These are phyloP conservation scores for Pleurozium schreberi DNA, from an alignment of 225 moss, liverwort and hornwort genomes.

Conservation along the genomic window DNA sequence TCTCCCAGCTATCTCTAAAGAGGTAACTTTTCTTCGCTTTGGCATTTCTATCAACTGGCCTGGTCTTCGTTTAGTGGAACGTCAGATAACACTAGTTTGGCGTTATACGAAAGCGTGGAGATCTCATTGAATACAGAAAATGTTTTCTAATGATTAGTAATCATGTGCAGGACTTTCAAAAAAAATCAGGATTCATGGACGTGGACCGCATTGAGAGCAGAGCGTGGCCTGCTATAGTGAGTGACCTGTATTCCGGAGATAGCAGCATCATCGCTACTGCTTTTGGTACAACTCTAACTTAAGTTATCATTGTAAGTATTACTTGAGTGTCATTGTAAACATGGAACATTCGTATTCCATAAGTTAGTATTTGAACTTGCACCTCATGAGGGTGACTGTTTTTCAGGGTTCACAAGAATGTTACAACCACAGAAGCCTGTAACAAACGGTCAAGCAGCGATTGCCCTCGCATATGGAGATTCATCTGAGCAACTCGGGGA, in stretches of 20 bases:
- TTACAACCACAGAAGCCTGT: slow-evolving; percentile 87
- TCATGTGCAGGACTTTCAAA: slow-evolving; percentile 55
- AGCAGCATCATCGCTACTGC: slow-evolving; percentile 46
- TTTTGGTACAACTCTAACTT: slow-evolving; percentile 29
- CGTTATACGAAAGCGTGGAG: background rate
- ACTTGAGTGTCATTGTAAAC: background rate
- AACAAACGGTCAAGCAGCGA: slow-evolving; percentile 80
- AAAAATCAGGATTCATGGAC: slow-evolving; percentile 64
- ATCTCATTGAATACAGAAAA: background rate
- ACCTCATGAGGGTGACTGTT: background rate
- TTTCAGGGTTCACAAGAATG: slow-evolving; percentile 67
- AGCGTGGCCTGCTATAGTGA: slow-evolving; percentile 42
- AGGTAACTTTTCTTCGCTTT: slow-evolving; percentile 29
- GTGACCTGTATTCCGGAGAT: slow-evolving; percentile 43
- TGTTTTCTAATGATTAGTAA: background rate
- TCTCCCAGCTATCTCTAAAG: slow-evolving; percentile 40
- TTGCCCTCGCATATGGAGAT: slow-evolving; percentile 86
- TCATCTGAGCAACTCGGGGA: slow-evolving; percentile 74
- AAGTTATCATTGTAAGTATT: background rate
- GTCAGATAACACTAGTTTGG: background rate
- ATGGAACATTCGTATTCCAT: background rate
- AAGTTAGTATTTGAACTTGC: background rate
- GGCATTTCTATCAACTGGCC: background rate
- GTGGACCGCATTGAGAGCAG: slow-evolving; percentile 45
- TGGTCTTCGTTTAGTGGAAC: background rate